Evolutionary conservation across 441 rosid species (phyloP), one percentile per base, ranked within the genome.

Genomic region (Eutrema salsugineum): DNA sequence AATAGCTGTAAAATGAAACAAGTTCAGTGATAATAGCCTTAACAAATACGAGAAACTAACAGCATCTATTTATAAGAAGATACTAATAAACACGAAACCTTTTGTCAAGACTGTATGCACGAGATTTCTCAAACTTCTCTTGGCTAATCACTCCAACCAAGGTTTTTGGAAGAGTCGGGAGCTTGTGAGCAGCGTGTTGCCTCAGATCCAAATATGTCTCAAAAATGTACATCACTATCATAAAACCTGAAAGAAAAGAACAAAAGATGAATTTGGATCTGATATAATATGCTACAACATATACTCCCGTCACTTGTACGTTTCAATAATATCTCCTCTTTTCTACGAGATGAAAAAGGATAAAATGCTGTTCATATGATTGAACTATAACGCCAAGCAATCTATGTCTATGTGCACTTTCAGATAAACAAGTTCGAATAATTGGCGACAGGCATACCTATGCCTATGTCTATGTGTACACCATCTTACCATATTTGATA

Each of bases 91-190:
- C 50, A 70, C 20, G 5, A 44, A 75, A 92, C 99, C 99, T 95
- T 76, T 92, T 95, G 79, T 92, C 98, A 64, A 95, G 93, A 78
- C 98, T 91, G 80, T 95, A 92, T 51, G 93, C 90, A 67, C 97
- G 88, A 46, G 99, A 87, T 72, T 87, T 92, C 76, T 85, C 86
- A 77, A 95, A 92, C 74, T 95, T 95, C 65, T 95, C 96, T 67
- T 82, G 94, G 82, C 96, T 83, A 79, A 95, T 92, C 42, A 95
- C 88, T 70, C 97, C 96, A 79, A 80, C 88, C 84, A 95, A 82
- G 66, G 99, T 71, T 72, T 84, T 89, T 0, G 99, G 99, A 12
- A 95, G 97, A 10, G 82, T 89, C 5, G 91, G 98, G 57, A 89
- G 86, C 59, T 89, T 95, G 67, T 84, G 83, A 66, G 93, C 96